Evolutionary conservation across 805 yeast species (phyloP).

Genomic region (Metschnikowia dekortorum): DNA sequence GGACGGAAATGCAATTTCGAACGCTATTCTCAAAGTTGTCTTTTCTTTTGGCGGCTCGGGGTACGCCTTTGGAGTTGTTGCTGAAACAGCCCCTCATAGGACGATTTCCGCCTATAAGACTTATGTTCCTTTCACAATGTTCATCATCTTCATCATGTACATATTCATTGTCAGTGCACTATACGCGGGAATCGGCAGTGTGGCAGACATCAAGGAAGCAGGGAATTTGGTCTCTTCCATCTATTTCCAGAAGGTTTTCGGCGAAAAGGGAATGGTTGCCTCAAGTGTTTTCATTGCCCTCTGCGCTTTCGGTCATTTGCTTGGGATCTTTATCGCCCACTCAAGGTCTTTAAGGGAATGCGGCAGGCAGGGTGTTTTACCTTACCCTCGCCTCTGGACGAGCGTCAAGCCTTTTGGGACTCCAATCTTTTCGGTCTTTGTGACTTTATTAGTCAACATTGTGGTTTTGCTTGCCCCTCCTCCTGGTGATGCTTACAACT

Average conservation of each 20-base stretch:
- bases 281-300: slow-evolving; percentile 26
- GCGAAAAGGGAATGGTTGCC: slow-evolving; percentile 21
- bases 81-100: slow-evolving; percentile 25
- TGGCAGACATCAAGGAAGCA: slow-evolving; percentile 24
- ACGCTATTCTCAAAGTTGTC: slow-evolving; percentile 41
- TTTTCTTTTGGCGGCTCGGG: slow-evolving; percentile 41
- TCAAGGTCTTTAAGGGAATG: slow-evolving; percentile 30
- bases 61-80: slow-evolving; percentile 37
- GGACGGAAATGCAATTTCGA: slow-evolving; percentile 40
- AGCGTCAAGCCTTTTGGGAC: slow-evolving; percentile 30
- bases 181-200: slow-evolving; percentile 25
- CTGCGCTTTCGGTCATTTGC: slow-evolving; percentile 29
- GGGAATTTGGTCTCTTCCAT: slow-evolving; percentile 27
- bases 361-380: slow-evolving; percentile 32
- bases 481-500: slow-evolving; percentile 33
- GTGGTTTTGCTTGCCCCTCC: slow-evolving; percentile 30
- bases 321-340: slow-evolving; percentile 26
- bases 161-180: slow-evolving; percentile 31
- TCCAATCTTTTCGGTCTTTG: slow-evolving; percentile 23
- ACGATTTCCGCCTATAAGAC: slow-evolving; percentile 23
- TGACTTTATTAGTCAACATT: slow-evolving; percentile 23
- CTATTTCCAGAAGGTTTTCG: slow-evolving; percentile 30
- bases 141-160: slow-evolving; percentile 28
- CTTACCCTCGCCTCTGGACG: slow-evolving; percentile 26
- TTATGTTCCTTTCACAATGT: slow-evolving; percentile 29